Percentiles rank a stretch among this genome's conserved stretches.
phyloP scores from a whole-genome alignment of 495 filamentous ascomycete species.

The Hypomontagnella monticulosa region DNA sequence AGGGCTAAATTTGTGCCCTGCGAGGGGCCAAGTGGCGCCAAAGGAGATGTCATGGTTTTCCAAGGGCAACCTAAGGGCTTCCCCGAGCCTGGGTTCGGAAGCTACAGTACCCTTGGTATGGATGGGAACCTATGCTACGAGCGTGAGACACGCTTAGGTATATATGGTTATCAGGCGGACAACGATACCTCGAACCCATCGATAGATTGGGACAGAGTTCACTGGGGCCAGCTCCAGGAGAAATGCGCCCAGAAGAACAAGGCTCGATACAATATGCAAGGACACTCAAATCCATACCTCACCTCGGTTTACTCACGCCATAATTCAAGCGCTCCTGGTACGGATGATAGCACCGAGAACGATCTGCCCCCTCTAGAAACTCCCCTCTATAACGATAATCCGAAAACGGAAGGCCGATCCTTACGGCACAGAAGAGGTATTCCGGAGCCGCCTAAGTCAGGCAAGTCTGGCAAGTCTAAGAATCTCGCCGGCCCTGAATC shows the following conservation, averaged over 20 bases:
- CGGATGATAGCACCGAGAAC: constrained; percentile 14
- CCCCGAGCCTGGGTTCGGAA: constrained; percentile 81
- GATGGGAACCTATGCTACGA: constrained; percentile 91
- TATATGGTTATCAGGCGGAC: constrained; percentile 73
- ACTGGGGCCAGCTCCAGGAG: constrained; percentile 76
- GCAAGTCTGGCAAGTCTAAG: constrained; percentile 25
- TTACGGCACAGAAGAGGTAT: constrained; percentile 22
- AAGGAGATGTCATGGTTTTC: constrained; percentile 56
- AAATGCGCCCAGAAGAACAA: constrained; percentile 70
- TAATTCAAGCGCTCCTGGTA: constrained; percentile 19
- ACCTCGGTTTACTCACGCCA: constrained; percentile 39
- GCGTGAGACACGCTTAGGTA: constrained; percentile 81
- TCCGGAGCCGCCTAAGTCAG: constrained; percentile 16
- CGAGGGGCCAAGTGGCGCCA: constrained; percentile 46
- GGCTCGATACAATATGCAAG: constrained; percentile 61
- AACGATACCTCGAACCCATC: constrained; percentile 47
- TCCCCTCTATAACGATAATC: constrained; percentile 13
- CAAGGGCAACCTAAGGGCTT: constrained; percentile 74
- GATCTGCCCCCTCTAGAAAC: constrained; percentile 15
- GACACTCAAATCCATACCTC: constrained; percentile 47
- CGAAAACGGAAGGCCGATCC: constrained; percentile 3
- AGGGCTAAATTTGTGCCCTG: constrained; percentile 50
- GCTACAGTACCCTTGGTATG: constrained; percentile 75
- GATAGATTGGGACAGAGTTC: constrained; percentile 71
- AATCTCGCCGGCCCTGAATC: constrained; percentile 43